Conservation (phyloP, 2,329 filamentous ascomycete species). For the Blumeria hordei region DNA sequence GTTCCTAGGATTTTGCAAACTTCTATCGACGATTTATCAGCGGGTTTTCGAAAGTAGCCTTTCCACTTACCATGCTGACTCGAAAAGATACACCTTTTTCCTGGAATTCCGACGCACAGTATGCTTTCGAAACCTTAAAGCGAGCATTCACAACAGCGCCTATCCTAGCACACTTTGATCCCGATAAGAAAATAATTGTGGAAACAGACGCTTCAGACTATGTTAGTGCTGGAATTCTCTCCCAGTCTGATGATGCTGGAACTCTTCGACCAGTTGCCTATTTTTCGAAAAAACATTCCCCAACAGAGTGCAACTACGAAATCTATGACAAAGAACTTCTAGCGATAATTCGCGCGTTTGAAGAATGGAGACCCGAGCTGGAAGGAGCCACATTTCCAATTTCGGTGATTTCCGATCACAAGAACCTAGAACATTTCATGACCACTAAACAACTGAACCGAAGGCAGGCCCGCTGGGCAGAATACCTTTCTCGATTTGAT, state of each 20-base stretch:
- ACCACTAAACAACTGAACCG: neutral
- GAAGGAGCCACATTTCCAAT: neutral
- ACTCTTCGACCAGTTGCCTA: neutral
- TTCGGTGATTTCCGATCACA: neutral
- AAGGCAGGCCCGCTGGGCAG: neutral
- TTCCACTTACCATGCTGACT: no score
- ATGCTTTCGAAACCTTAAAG: neutral
- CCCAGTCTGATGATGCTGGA: neutral
- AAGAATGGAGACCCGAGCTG: neutral
- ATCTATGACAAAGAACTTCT: neutral
- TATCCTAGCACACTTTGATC: neutral
- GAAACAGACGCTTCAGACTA: neutral
- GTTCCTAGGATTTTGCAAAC: neutral
- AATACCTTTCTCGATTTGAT: neutral
- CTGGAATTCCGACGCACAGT: neutral
- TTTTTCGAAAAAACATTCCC: neutral
- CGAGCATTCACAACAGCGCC: neutral
- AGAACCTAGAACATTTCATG: neutral
- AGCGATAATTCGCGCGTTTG: neutral
- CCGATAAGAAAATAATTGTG: neutral
- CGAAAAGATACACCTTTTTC: no score
- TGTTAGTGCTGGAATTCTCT: neutral
- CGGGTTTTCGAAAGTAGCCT: no score
- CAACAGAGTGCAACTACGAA: neutral
- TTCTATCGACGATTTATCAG: no score